Evolutionary conservation across 805 yeast genomes (phyloP).

Genomic region (Wickerhamiella shivajii): DNA sequence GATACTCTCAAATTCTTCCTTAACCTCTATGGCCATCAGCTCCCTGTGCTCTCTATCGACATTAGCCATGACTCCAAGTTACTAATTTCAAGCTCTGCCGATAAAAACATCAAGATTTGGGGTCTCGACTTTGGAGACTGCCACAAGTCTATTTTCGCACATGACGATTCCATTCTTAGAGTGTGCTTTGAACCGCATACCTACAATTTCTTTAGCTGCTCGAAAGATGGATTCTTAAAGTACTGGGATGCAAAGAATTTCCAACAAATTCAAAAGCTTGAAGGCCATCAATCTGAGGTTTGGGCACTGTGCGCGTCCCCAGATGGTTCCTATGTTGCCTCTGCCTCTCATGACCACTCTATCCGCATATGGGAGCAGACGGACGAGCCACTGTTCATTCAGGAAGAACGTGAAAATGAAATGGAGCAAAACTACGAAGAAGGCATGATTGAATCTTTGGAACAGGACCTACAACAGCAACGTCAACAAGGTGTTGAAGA

Average conservation of each 20-base stretch:
- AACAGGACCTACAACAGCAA: constrained; percentile 21
- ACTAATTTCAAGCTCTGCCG: constrained; percentile 88
- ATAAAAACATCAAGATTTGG: constrained; percentile 95
- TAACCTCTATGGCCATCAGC: constrained; percentile 87
- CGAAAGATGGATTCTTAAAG: constrained; percentile 79
- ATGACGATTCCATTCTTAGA: constrained; percentile 87
- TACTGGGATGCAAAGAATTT: constrained; percentile 99
- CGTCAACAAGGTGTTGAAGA: constrained; percentile 30
- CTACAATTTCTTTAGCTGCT: constrained; percentile 78
- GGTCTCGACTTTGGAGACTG: constrained; percentile 98
- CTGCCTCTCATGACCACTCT: constrained; percentile 87
- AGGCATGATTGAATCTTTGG: constrained; percentile 60
- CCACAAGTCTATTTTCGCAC: constrained; percentile 92
- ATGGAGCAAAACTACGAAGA: constrained; percentile 82
- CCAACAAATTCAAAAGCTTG: constrained; percentile 76
- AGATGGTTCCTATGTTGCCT: constrained; percentile 51
- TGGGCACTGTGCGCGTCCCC: constrained; percentile 78
- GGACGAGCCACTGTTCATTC: constrained; percentile 88
- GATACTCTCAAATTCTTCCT: constrained; percentile 79
- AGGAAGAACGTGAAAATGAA: constrained; percentile 93
- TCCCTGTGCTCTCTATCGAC: constrained; percentile 87
- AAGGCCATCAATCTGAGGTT: constrained; percentile 82
- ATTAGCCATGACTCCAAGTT: constrained; percentile 80
- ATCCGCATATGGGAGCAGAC: constrained; percentile 88
- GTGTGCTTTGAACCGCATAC: constrained; percentile 73